A percentile compares a stretch with the other conserved stretches of the same genome.
Conservation (phyloP, 2,329 filamentous ascomycete species). For the Pseudogymnoascus sp. region DNA sequence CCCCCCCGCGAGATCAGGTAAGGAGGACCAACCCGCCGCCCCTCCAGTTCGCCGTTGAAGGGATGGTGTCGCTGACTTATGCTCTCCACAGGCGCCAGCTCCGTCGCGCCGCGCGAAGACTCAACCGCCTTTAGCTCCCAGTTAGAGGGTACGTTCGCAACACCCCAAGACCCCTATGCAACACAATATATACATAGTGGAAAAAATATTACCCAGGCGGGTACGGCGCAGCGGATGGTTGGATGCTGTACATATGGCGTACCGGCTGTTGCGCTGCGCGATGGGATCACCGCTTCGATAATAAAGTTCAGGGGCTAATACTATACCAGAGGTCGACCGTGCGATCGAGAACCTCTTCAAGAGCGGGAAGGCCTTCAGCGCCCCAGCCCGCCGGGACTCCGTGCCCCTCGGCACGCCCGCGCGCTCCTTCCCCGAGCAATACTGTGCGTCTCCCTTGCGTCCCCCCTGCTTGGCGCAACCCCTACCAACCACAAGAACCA, state of each 20-base stretch:
- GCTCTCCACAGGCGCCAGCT: constrained; percentile 57
- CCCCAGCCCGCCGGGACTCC: constrained; percentile 71
- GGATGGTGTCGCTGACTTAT: constrained; percentile 14
- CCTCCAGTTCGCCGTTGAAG: not conserved
- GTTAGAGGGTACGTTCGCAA: constrained; percentile 67
- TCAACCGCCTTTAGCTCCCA: constrained; percentile 73
- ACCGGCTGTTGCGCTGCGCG: not conserved
- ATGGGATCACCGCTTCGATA: not conserved
- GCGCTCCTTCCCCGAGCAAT: constrained; percentile 45
- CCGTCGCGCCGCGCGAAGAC: constrained; percentile 66
- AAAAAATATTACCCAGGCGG: not conserved
- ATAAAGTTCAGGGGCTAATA: constrained; percentile 21
- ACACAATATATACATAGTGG: not conserved
- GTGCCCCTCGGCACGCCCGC: constrained; percentile 53
- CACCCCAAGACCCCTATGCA: not conserved
- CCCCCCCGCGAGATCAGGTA: constrained; percentile 65
- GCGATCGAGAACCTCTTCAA: constrained; percentile 93
- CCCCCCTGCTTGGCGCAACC: constrained; percentile 9
- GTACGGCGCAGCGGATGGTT: not conserved
- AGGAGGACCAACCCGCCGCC: constrained; percentile 21
- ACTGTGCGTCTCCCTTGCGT: constrained; percentile 41
- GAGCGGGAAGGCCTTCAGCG: constrained; percentile 84
- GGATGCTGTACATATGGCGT: not conserved
- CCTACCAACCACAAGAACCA: constrained; percentile 49
- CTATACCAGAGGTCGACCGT: constrained; percentile 74